A percentile compares a stretch with the other conserved stretches of the same genome.
phyloP scores from a whole-genome alignment of 2,329 filamentous ascomycete genomes.

The Nemania serpens region DNA sequence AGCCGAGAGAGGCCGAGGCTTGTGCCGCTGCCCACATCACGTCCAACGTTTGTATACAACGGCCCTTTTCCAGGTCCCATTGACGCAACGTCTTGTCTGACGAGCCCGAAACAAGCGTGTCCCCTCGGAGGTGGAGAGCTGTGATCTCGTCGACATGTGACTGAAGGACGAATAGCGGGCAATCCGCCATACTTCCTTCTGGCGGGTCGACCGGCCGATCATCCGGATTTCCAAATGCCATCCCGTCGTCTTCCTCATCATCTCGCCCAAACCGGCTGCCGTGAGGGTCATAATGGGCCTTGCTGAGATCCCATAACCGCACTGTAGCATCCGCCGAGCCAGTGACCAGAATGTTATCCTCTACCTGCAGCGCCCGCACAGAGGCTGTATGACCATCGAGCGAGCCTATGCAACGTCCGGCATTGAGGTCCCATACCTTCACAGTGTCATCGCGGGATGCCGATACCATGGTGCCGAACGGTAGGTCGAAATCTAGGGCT shows the following conservation, averaged over 20 bases:
- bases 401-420: constrained; percentile 86
- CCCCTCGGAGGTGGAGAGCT: constrained; percentile 85
- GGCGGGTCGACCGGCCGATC: constrained; percentile 71
- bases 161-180: constrained; percentile 83
- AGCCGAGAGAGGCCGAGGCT: constrained; percentile 71
- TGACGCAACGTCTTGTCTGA: constrained; percentile 96
- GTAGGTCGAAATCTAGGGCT: constrained; percentile 93
- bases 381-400: constrained; percentile 95
- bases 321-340: constrained; percentile 95
- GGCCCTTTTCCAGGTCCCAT: constrained; percentile 97
- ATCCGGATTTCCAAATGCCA: constrained; percentile 74
- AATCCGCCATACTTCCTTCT: constrained; percentile 84
- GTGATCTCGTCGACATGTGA: constrained; percentile 95
- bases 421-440: constrained; percentile 94
- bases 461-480: constrained; percentile 93
- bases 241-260: constrained; percentile 65
- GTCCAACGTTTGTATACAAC: constrained; percentile 95
- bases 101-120: constrained; percentile 91
- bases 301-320: constrained; percentile 90
- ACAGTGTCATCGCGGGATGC: constrained; percentile 92
- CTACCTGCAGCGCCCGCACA: constrained; percentile 87
- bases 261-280: constrained; percentile 64
- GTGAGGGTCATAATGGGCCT: constrained; percentile 79
- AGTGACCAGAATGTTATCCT: constrained; percentile 93
- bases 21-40: constrained; percentile 98